These are phyloP conservation scores for Paraglomus brasilianum DNA, from an alignment of 192 early-diverging fungal genomes.

Conservation along the genomic window DNA sequence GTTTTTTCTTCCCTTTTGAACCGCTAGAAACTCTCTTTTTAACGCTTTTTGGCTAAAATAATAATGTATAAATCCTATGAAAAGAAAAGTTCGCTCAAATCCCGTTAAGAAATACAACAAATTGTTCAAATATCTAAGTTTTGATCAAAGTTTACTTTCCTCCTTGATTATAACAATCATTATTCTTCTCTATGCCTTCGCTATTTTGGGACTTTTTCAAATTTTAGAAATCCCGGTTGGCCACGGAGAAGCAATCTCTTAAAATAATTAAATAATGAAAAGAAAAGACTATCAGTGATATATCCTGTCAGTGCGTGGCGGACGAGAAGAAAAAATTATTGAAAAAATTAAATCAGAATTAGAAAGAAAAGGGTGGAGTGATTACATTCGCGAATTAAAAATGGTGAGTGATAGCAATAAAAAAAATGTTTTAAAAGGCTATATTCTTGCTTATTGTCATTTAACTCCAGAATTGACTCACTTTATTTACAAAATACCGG, in stretches of 20 bases:
- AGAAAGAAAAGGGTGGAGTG: not conserved
- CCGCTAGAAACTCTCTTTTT: no score
- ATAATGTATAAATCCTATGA: no score
- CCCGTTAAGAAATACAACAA: not conserved
- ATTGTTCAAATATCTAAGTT: constrained; percentile 13
- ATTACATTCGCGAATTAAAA: not conserved
- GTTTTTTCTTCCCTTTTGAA: not conserved
- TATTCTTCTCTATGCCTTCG: not conserved
- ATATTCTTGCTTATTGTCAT: not conserved
- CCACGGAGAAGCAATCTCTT: not conserved
- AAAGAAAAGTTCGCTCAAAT: not conserved
- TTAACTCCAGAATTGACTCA: not conserved
- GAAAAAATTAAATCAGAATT: constrained; percentile 15
- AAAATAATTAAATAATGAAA: not conserved
- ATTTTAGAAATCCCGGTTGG: not conserved
- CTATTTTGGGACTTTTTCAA: not conserved
- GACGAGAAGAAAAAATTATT: constrained; percentile 12
- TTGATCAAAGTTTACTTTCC: not conserved
- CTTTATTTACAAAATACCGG: not conserved
- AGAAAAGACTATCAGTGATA: not conserved
- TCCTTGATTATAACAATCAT: not conserved
- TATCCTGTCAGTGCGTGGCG: constrained; percentile 10
- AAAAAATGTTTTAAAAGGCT: constrained; percentile 10
- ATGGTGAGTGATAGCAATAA: not conserved
- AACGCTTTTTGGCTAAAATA: no score